phyloP scores from a whole-genome alignment of 228 moss, liverwort and hornwort species.

The Sphagnum magellanicum region DNA sequence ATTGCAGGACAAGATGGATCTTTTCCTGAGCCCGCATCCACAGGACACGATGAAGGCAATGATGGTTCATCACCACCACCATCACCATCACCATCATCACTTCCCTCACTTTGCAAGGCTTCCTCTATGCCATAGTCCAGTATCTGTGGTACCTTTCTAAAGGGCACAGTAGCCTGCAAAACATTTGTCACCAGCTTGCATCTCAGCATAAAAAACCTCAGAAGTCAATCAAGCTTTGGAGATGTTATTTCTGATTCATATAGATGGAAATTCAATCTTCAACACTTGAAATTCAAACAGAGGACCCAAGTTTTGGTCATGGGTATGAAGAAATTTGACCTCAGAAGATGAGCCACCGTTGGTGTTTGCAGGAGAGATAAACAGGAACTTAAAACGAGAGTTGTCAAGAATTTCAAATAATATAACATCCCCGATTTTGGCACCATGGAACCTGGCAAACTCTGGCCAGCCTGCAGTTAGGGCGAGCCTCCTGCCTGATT shows the following conservation, averaged over 20 bases:
- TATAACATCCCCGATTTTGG: constrained; percentile 1
- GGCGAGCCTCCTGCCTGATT: not conserved
- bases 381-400: not conserved
- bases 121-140: constrained; percentile 49
- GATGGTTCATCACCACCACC: constrained; percentile 15
- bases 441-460: not conserved
- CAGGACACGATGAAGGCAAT: not conserved
- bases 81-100: constrained; percentile 32
- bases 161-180: constrained; percentile 41
- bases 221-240: too few relatives aligned
- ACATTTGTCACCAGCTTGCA: too few relatives aligned
- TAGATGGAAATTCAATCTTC: too few relatives aligned
- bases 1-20: constrained; percentile 8
- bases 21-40: constrained; percentile 6
- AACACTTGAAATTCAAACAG: too few relatives aligned
- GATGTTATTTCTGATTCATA: too few relatives aligned
- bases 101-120: constrained; percentile 20
- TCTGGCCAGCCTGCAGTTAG: constrained; percentile 1
- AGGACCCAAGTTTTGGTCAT: too few relatives aligned
- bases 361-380: not conserved
- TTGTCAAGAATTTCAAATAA: constrained; percentile 1
- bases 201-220: too few relatives aligned
- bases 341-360: too few relatives aligned
- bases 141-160: constrained; percentile 25
- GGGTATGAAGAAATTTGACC: too few relatives aligned